Evolutionary conservation across 345 rosid species (phyloP).

Genomic region (Citrus cavaleriei): DNA sequence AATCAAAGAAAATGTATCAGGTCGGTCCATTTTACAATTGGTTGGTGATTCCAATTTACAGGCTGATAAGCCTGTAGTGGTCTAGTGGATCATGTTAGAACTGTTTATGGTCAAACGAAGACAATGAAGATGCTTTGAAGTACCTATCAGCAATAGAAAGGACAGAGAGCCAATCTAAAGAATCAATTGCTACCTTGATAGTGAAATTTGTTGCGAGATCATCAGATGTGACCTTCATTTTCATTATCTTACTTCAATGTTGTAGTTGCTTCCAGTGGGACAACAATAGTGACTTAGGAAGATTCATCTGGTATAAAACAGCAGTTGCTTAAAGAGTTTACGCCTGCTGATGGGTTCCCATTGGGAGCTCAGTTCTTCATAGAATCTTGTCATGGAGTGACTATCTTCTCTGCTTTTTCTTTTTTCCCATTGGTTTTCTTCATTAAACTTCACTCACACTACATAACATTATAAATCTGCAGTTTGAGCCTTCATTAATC

Average conservation of each 20-base stretch:
- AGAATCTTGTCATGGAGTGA: slow-evolving; percentile 41
- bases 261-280: slow-evolving; percentile 1
- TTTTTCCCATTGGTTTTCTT: background rate
- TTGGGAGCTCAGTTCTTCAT: slow-evolving; percentile 43
- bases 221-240: slow-evolving; percentile 40
- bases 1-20: background rate
- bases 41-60: slow-evolving; percentile 55
- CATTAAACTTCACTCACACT: background rate
- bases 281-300: slow-evolving; percentile 26
- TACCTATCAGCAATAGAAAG: slow-evolving; percentile 45
- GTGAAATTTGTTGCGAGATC: slow-evolving; percentile 50
- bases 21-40: slow-evolving; percentile 41
- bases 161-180: slow-evolving; percentile 47
- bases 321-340: slow-evolving; percentile 51
- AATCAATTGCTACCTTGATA: slow-evolving; percentile 43
- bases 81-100: slow-evolving; percentile 17
- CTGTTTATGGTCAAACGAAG: slow-evolving; percentile 58
- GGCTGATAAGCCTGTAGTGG: slow-evolving; percentile 31
- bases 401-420: background rate
- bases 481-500: slow-evolving; percentile 43
- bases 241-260: background rate
- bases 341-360: slow-evolving; percentile 62
- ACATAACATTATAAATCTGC: slow-evolving; percentile 13
- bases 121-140: slow-evolving; percentile 43
- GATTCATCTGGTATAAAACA: slow-evolving; percentile 34